Conservation (phyloP, 2,329 filamentous ascomycete genomes). For the Exophiala oligosperma region DNA sequence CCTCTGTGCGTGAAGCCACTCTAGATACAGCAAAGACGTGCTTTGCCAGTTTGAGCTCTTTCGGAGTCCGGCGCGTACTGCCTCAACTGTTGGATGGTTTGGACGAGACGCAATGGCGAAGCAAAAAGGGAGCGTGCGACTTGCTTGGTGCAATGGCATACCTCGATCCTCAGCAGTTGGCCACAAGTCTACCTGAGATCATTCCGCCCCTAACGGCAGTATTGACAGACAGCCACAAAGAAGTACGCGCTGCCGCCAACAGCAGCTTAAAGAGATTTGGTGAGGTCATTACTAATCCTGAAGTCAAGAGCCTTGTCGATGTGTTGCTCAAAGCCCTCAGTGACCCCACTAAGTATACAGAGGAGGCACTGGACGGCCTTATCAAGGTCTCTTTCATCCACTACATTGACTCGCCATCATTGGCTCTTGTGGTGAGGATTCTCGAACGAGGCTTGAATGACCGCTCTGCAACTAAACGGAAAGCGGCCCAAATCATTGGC, state of each 20-base stretch:
- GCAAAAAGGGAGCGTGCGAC: conserved; percentile 97
- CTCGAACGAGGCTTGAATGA: conserved; percentile 89
- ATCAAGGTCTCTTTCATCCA: conserved; percentile 99
- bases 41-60: conserved; percentile 90
- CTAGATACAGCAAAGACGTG: conserved; percentile 91
- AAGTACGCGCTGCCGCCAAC: conserved; percentile 88
- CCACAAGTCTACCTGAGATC: conserved; percentile 88
- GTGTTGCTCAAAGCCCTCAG: conserved; percentile 94
- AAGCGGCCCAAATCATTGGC: conserved; percentile 95
- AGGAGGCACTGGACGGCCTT: conserved; percentile 86
- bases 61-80: conserved; percentile 90
- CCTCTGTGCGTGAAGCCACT: conserved; percentile 89
- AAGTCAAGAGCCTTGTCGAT: conserved; percentile 88
- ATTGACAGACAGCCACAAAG: conserved; percentile 96
- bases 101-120: conserved; percentile 95
- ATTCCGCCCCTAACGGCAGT: conserved; percentile 94
- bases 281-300: conserved; percentile 96
- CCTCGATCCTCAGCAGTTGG: conserved; percentile 90
- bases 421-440: conserved; percentile 92
- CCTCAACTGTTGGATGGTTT: conserved; percentile 88
- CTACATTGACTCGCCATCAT: conserved; percentile 94
- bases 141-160: conserved; percentile 98
- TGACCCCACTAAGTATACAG: conserved; percentile 95
- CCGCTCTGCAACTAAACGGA: conserved; percentile 91
- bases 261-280: conserved; percentile 96